Conservation (phyloP, 2,329 filamentous ascomycete species). For the Dothistroma septosporum region DNA sequence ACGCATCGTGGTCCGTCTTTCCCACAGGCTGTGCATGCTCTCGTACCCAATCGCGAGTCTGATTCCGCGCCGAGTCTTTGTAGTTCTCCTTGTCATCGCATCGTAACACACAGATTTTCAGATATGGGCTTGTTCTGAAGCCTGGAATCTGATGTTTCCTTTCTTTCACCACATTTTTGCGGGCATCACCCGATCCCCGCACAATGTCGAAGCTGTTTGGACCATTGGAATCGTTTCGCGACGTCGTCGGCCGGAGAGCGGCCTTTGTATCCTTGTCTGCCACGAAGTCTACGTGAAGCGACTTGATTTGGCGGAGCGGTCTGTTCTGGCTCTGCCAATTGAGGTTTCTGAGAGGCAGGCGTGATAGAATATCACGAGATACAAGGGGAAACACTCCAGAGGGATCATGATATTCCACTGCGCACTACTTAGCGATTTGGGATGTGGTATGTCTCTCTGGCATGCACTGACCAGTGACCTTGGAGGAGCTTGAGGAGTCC, state of each 20-base stretch:
- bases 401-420: constrained; percentile 95
- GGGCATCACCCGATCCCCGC: constrained; percentile 28
- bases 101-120: constrained; percentile 82
- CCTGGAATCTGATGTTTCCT: constrained; percentile 94
- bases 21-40: constrained; percentile 62
- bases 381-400: constrained; percentile 81
- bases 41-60: constrained; percentile 89
- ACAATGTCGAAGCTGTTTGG: constrained; percentile 45
- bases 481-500: constrained; percentile 42
- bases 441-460: neutral
- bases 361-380: constrained; percentile 69
- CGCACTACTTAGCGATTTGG: constrained; percentile 9
- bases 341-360: constrained; percentile 82
- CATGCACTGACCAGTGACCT: constrained; percentile 45
- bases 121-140: constrained; percentile 83
- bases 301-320: constrained; percentile 87
- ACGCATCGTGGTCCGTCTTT: constrained; percentile 90
- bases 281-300: constrained; percentile 85
- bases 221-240: constrained; percentile 21
- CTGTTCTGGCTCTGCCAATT: constrained; percentile 96
- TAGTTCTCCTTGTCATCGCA: constrained; percentile 97
- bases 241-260: constrained; percentile 21
- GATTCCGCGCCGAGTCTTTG: constrained; percentile 71
- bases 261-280: constrained; percentile 39
- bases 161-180: constrained; percentile 41